Evolutionary conservation across 192 early-diverging fungal species (phyloP).

Genomic region (Podila horticola): DNA sequence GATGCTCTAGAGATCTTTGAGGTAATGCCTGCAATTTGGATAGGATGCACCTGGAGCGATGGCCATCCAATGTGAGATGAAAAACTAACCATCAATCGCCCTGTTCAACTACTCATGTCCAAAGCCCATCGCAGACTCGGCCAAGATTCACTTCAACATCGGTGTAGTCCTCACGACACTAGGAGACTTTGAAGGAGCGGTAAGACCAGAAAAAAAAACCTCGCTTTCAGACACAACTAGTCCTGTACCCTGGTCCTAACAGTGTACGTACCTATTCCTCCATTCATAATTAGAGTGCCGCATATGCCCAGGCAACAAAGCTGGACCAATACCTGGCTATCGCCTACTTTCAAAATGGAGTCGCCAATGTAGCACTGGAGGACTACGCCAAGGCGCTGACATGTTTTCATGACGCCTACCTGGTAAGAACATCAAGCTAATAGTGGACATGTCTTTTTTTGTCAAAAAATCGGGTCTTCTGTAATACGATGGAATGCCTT

Average conservation of each 20-base stretch:
- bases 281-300: constrained; percentile 65
- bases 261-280: not conserved
- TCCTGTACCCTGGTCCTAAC: not conserved
- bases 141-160: constrained; percentile 98
- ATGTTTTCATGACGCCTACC: constrained; percentile 86
- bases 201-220: constrained; percentile 60
- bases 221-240: not conserved
- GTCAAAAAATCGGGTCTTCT: not conserved
- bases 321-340: constrained; percentile 91
- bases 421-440: constrained; percentile 54
- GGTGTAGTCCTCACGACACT: constrained; percentile 83
- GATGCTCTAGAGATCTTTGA: constrained; percentile 74
- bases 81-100: not conserved
- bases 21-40: constrained; percentile 48
- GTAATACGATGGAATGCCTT: too few species aligned
- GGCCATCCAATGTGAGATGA: too few species aligned
- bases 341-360: constrained; percentile 93
- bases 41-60: too few species aligned
- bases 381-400: constrained; percentile 75
- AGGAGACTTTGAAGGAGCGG: constrained; percentile 82
- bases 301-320: constrained; percentile 77
- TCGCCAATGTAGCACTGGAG: constrained; percentile 78
- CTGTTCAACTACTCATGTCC: not conserved
- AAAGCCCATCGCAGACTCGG: constrained; percentile 86
- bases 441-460: constrained; percentile 4